Evolutionary conservation across 2,329 filamentous ascomycete genomes (phyloP).

Genomic region (Penicillium sumatraense): DNA sequence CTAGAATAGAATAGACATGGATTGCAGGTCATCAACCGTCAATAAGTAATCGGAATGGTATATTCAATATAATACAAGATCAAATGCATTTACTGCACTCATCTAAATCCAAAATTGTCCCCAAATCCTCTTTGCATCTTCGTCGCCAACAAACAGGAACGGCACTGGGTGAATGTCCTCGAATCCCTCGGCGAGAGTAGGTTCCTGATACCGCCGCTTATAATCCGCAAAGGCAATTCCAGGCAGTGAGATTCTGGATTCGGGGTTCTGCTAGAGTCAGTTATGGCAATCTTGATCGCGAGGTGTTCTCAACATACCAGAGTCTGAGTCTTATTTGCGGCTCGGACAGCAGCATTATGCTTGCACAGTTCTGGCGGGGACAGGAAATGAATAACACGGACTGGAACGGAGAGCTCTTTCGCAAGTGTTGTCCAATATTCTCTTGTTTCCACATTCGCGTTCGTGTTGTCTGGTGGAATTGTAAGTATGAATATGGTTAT

Average conservation of each 20-base stretch:
- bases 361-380: conserved; percentile 71
- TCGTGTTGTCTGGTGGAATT: conserved; percentile 81
- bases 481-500: not conserved
- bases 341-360: conserved; percentile 86
- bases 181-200: conserved; percentile 77
- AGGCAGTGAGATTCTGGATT: conserved; percentile 74
- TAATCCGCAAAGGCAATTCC: conserved; percentile 81
- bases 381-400: conserved; percentile 86
- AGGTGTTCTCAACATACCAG: conserved; percentile 35
- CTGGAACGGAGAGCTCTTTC: conserved; percentile 69
- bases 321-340: conserved; percentile 57
- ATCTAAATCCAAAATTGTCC: conserved; percentile 72
- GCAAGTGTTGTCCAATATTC: conserved; percentile 79
- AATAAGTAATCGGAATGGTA: too few species aligned
- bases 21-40: too few species aligned
- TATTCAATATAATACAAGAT: too few species aligned
- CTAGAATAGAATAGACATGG: too few species aligned
- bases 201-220: conserved; percentile 72
- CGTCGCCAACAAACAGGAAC: conserved; percentile 74
- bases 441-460: conserved; percentile 77
- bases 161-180: conserved; percentile 75
- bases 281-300: too few species aligned
- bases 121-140: conserved; percentile 74
- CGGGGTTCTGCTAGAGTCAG: conserved; percentile 66
- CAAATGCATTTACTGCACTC: not conserved